These are phyloP conservation scores for Guillardia theta DNA, from an alignment of 78 protist genomes.

Conservation along the genomic window DNA sequence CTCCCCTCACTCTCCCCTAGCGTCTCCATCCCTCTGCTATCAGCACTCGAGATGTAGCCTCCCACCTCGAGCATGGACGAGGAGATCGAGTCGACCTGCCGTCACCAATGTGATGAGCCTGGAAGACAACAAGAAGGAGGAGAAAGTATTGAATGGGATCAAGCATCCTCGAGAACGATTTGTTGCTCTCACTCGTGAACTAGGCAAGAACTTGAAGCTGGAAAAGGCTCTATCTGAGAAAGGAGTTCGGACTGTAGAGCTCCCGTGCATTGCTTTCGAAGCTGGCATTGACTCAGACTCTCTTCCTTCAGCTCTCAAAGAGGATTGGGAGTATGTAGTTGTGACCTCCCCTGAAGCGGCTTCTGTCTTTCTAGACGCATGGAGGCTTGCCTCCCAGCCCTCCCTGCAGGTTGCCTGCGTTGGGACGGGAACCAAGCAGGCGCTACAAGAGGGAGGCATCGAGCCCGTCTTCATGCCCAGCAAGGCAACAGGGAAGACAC, in stretches of 20 bases:
- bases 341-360: slow-evolving; percentile 39
- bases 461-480: neutral
- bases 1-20: no score
- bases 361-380: neutral
- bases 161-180: no score
- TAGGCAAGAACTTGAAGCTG: neutral
- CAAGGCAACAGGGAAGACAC: slow-evolving; percentile 6
- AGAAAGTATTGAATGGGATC: no score
- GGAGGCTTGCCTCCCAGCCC: neutral
- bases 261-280: slow-evolving; percentile 26
- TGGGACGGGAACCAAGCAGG: neutral
- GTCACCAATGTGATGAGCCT: no score
- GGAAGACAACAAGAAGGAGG: no score
- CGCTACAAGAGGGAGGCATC: neutral
- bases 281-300: no score
- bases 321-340: neutral
- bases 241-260: neutral
- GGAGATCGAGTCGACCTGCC: no score
- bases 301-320: neutral
- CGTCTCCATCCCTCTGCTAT: no score
- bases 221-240: neutral
- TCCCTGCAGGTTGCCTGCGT: neutral
- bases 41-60: no score
- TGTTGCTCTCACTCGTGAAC: slow-evolving; percentile 23
- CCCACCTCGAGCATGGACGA: no score